Evolutionary conservation across 371 early-diverging fungal species (phyloP).

Genomic region (Rhizopus microsporus): DNA sequence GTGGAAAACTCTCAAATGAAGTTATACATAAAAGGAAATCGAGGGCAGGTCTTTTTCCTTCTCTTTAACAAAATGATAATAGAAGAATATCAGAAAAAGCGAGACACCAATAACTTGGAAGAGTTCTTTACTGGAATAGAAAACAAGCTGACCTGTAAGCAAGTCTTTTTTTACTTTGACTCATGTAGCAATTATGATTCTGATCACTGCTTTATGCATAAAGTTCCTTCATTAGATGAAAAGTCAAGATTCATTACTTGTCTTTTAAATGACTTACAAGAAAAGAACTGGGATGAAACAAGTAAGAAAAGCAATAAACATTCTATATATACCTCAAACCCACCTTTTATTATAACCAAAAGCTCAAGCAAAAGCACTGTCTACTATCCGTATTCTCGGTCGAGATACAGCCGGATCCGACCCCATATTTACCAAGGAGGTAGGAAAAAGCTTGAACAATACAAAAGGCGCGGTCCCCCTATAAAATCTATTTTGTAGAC

Average conservation of each 20-base stretch:
- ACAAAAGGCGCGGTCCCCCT: neutral
- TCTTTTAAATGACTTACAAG: slow-evolving; percentile 19
- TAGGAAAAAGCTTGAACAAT: neutral
- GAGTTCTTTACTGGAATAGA: neutral
- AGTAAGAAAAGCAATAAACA: neutral
- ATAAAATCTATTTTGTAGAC: slow-evolving; percentile 25
- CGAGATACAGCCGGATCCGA: slow-evolving; percentile 26
- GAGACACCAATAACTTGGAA: neutral
- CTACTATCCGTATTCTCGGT: slow-evolving; percentile 24
- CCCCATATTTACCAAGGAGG: slow-evolving; percentile 28
- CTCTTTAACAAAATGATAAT: neutral
- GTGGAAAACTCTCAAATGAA: no score
- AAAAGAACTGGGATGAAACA: slow-evolving; percentile 14
- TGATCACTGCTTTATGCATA: neutral
- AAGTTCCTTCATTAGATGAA: slow-evolving; percentile 14
- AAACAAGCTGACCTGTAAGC: neutral
- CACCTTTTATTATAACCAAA: slow-evolving; percentile 5
- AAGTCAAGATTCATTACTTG: slow-evolving; percentile 14
- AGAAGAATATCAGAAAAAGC: neutral
- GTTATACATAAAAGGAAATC: no score
- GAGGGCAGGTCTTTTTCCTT: neutral
- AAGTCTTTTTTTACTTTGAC: neutral
- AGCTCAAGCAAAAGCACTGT: slow-evolving; percentile 15
- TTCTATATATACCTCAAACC: neutral
- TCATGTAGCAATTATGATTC: no score